Conservation (phyloP, 768 basidiomycete genomes). For the Amyloporia xantha region DNA sequence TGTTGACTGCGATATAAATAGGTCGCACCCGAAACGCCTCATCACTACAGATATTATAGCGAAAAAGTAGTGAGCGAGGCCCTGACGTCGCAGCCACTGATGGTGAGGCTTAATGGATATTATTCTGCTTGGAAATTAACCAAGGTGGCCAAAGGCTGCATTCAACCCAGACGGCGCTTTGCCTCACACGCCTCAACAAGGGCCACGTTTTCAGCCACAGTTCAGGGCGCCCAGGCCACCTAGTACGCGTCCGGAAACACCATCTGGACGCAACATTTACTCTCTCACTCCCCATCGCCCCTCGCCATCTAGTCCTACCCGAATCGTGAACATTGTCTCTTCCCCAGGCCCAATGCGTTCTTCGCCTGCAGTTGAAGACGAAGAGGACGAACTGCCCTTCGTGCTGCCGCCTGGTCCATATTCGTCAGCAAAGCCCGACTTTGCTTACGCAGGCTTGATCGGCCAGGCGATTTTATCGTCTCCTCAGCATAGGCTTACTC, state of each 20-base stretch:
- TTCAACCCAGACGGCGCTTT: conserved; percentile 3
- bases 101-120: conserved; percentile 16
- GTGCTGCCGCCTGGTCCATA: conserved; percentile 82
- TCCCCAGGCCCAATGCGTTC: conserved; percentile 75
- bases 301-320: conserved; percentile 59
- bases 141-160: no score
- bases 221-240: conserved; percentile 13
- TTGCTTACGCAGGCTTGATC: conserved; percentile 92
- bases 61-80: conserved; percentile 23
- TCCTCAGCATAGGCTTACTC: conserved; percentile 73
- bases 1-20: neutral
- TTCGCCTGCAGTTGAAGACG: conserved; percentile 51
- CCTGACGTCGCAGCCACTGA: conserved; percentile 11
- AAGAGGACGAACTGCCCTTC: conserved; percentile 64
- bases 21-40: conserved; percentile 20
- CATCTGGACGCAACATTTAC: conserved; percentile 23
- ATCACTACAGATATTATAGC: conserved; percentile 24
- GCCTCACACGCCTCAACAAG: conserved; percentile 5
- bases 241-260: conserved; percentile 15
- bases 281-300: conserved; percentile 56
- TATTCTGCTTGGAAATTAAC: no score
- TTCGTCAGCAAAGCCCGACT: conserved; percentile 70
- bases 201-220: no score
- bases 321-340: conserved; percentile 70
- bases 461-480: conserved; percentile 92